Evolutionary conservation across 257 asterid species (phyloP).

Genomic region (Solanum rostratum): DNA sequence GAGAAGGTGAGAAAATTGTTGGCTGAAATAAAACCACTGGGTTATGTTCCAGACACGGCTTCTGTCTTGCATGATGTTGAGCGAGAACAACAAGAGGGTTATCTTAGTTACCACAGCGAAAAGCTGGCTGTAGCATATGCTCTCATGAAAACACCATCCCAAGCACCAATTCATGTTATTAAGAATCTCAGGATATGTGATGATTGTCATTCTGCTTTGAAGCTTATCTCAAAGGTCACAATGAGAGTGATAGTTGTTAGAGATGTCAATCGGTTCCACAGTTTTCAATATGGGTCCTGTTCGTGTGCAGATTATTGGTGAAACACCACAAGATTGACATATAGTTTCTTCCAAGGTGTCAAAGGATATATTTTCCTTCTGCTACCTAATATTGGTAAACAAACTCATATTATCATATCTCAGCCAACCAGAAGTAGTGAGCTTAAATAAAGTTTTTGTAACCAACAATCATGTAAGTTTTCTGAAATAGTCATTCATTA

Average conservation of each 20-base stretch:
- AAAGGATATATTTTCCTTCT: background rate
- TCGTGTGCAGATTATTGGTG: constrained; percentile 82
- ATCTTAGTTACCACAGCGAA: constrained; percentile 70
- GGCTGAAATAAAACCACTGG: constrained; percentile 46
- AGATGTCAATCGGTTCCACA: constrained; percentile 70
- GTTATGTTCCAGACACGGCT: constrained; percentile 45
- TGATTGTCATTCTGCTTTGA: constrained; percentile 78
- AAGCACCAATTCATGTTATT: constrained; percentile 54
- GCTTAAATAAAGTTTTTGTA: background rate
- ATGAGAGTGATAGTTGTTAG: constrained; percentile 47
- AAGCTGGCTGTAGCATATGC: constrained; percentile 83
- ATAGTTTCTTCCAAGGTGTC: background rate
- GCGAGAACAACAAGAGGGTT: constrained; percentile 65
- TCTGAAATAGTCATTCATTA: background rate
- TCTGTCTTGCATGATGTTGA: constrained; percentile 71
- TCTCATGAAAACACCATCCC: constrained; percentile 58
- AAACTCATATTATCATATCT: background rate
- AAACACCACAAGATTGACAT: background rate
- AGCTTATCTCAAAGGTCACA: constrained; percentile 48
- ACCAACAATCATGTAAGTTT: background rate
- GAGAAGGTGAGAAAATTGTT: constrained; percentile 43
- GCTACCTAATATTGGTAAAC: background rate
- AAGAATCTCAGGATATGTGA: constrained; percentile 79
- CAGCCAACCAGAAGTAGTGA: background rate
- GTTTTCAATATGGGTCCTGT: constrained; percentile 48